phyloP scores from a whole-genome alignment of 78 protist species.

The Chrysochromulina tobinii region DNA sequence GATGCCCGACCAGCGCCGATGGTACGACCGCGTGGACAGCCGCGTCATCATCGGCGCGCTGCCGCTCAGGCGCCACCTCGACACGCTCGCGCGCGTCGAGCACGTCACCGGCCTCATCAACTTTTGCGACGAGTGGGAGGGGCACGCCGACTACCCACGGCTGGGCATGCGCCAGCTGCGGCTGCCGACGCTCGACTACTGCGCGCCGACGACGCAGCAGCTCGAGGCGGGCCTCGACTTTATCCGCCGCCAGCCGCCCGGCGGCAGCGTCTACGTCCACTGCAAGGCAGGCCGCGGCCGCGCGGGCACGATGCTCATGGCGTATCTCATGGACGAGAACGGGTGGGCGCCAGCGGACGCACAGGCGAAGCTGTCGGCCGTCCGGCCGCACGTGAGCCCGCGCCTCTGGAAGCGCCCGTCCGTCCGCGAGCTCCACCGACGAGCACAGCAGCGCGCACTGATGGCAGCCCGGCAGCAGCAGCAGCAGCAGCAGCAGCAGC shows the following conservation, averaged over 20 bases:
- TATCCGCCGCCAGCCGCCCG: not conserved
- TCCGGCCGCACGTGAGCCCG: slow-evolving; percentile 1
- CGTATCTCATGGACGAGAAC: not conserved
- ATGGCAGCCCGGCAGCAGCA: no score
- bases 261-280: not conserved
- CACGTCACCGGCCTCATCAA: not conserved
- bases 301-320: slow-evolving; percentile 10
- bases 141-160: not conserved
- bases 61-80: not conserved
- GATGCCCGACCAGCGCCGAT: slow-evolving; percentile 21
- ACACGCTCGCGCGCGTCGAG: not conserved
- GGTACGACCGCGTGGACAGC: slow-evolving; percentile 21
- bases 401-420: not conserved
- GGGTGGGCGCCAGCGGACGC: not conserved
- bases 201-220: not conserved
- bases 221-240: slow-evolving; percentile 15
- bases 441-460: not conserved
- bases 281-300: slow-evolving; percentile 25
- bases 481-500: no score
- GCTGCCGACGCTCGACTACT: slow-evolving; percentile 16
- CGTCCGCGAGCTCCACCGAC: not conserved
- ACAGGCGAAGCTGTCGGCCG: not conserved
- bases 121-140: slow-evolving; percentile 1
- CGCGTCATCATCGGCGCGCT: not conserved
- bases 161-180: not conserved